Base-by-base conservation (phyloP, 495 filamentous ascomycete genomes). In the Durotheca rogersii region DNA sequence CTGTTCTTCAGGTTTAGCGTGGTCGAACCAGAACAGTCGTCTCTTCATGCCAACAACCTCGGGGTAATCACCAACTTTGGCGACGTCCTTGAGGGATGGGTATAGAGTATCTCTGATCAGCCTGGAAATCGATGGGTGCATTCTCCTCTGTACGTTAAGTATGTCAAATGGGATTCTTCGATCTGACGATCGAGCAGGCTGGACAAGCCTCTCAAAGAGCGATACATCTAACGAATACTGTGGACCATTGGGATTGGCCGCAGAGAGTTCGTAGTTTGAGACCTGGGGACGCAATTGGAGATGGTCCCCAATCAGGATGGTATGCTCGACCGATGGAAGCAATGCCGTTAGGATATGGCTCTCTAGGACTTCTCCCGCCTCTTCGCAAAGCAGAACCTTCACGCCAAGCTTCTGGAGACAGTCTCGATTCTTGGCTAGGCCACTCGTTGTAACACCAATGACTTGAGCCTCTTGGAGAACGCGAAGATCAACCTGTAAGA, bases 291-390 rank as follows among this genome's bases (percentile, higher is more conserved):
- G 76, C 3, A 91, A 72, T 53, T 92, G 86, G 2, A 74, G 69
- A 58, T 91, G 87, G 58, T 91, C 88, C 0, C 88, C 87, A 47
- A 92, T 89, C 6, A 84, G 74, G 47, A 90, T 88, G 23, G 72
- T 67, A 52, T 91, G 88, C 58, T 91, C 79, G 2, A 89, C 61
- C 0, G 76, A 78, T 0, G 86, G 87, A 34, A 90, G 57, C 1
- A 93, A 55, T 0, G 85, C 79, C 0, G 84, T 79, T 3, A 91
- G 67, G 0, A 83, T 65, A 57, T 90, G 86, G 0, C 82, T 73
- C 54, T 91, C 86, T 15, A 90, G 61, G 0, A 91, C 83, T 53
- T 90, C 86, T 1, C 79, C 86, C 2, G 87, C 88, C 58, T 91
- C 88, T 68, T 90, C 87, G 41, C 80, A 84, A 10, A 92, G 27